A percentile compares a stretch with the other conserved stretches of the same genome.
These are phyloP conservation scores for Spiromastix sp. DNA, from an alignment of 2,329 filamentous ascomycete species.

Conservation along the genomic window DNA sequence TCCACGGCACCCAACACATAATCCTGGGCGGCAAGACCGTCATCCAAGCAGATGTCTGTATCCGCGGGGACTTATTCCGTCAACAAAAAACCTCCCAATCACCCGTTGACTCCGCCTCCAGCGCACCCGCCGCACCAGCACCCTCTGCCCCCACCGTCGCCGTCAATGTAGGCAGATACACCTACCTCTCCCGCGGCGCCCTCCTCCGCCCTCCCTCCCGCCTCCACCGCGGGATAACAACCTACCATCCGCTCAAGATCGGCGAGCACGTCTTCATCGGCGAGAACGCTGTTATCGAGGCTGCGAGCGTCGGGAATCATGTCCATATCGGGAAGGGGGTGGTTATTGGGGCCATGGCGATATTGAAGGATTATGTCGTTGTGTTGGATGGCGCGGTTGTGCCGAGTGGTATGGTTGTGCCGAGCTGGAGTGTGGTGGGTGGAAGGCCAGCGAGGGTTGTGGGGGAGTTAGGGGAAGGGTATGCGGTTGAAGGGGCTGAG, in stretches of 20 bases:
- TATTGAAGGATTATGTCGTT: slow-evolving; percentile 87
- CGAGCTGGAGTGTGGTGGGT: slow-evolving; percentile 84
- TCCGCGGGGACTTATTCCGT: slow-evolving; percentile 75
- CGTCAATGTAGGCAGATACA: slow-evolving; percentile 84
- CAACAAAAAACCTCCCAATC: slow-evolving; percentile 31
- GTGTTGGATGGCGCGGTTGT: slow-evolving; percentile 78
- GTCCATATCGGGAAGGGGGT: slow-evolving; percentile 73
- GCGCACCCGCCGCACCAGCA: slow-evolving; percentile 15
- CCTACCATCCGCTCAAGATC: slow-evolving; percentile 75
- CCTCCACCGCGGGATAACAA: slow-evolving; percentile 57
- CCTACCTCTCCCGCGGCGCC: slow-evolving; percentile 69
- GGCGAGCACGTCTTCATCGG: slow-evolving; percentile 93
- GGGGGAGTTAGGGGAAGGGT: slow-evolving; percentile 55
- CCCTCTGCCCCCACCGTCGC: slow-evolving; percentile 34
- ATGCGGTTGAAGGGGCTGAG: slow-evolving; percentile 36
- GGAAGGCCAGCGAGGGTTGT: slow-evolving; percentile 70
- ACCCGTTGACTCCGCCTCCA: slow-evolving; percentile 21
- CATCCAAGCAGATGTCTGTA: slow-evolving; percentile 88
- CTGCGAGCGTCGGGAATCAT: slow-evolving; percentile 72
- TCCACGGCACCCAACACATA: slow-evolving; percentile 95
- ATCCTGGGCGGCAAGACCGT: slow-evolving; percentile 94
- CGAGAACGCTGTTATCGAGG: slow-evolving; percentile 63
- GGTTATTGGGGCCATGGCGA: slow-evolving; percentile 74
- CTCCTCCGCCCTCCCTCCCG: slow-evolving; percentile 75
- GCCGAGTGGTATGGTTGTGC: slow-evolving; percentile 80